Evolutionary conservation across 345 rosid species (phyloP).

Genomic region (Eucalyptus erythrocorys): DNA sequence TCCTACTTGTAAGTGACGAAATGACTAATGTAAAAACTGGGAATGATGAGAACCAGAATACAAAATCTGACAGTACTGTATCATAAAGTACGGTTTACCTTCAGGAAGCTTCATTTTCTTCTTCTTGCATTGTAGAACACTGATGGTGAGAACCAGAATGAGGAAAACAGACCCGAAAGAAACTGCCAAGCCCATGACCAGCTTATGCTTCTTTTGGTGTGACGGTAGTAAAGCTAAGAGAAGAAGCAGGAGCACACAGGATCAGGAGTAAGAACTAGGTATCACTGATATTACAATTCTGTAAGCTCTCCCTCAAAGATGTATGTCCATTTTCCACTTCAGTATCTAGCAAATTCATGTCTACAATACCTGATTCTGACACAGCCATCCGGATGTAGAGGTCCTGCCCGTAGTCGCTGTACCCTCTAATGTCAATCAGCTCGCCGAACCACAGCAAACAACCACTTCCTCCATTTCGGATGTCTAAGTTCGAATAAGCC

Average conservation of each 20-base stretch:
- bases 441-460: neutral
- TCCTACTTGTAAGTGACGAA: too few relatives aligned
- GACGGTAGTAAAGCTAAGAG: neutral
- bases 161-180: neutral
- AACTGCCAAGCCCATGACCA: neutral
- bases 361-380: neutral
- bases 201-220: neutral
- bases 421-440: neutral
- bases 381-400: neutral
- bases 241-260: neutral
- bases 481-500: constrained; percentile 26
- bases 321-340: neutral
- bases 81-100: neutral
- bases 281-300: neutral
- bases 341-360: neutral
- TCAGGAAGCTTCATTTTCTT: neutral
- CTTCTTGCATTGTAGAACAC: neutral
- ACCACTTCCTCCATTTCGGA: constrained; percentile 15
- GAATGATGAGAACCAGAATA: too few relatives aligned
- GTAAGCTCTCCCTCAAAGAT: too few relatives aligned
- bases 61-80: too few relatives aligned
- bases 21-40: too few relatives aligned
- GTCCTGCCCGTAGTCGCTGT: neutral
- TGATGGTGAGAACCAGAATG: neutral
- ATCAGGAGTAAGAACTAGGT: neutral